Evolutionary conservation across 257 asterid genomes (phyloP), one percentile per base, ranked within the genome.

Genomic region (Solanum ahanhuiri): DNA sequence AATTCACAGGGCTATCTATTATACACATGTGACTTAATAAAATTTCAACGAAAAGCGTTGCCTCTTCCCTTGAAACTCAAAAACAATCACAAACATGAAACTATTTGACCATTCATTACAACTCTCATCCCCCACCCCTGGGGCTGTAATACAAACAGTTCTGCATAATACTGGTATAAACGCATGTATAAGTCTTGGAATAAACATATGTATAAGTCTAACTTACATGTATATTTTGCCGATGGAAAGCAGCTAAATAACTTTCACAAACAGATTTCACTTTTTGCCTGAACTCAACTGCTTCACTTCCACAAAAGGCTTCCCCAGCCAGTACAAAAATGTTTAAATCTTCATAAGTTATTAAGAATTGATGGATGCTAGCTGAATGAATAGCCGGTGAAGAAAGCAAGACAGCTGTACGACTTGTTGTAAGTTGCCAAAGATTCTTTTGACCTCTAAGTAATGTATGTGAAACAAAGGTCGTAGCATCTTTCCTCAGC

Each of bases 381-480:
- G 95, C 91, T 6, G 98, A 95, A 92, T 92, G 88, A 92, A 90
- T 96, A 84, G 98, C 96, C 28, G 97, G 88, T 88, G 98, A 94
- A 86, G 99, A 95, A 89, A 97, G 99, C 91, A 97, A 91, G 69
- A 95, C 99, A 75, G 98, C 94, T 57, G 95, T 90, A 82, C 98
- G 98, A 90, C 98, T 95, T 69, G 99, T 95, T 48, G 95, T 93
- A 75, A 97, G 98, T 87, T 97, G 99, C 99, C 99, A 97, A 87
- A 97, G 96, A 92, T 97, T 97, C 93, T 91, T 95, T 73, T 97
- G 96, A 45, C 99, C 99, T 90, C 97, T 92, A 88, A 89, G 94
- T 88, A 97, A 91, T 83, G 98, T 93, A 86, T 92, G 96, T 88
- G 99, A 93, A 89, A 97, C 93, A 90, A 93, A 93, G 20, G 93